phyloP scores from a whole-genome alignment of 331 rosid genomes.

The Acacia pycnantha region DNA sequence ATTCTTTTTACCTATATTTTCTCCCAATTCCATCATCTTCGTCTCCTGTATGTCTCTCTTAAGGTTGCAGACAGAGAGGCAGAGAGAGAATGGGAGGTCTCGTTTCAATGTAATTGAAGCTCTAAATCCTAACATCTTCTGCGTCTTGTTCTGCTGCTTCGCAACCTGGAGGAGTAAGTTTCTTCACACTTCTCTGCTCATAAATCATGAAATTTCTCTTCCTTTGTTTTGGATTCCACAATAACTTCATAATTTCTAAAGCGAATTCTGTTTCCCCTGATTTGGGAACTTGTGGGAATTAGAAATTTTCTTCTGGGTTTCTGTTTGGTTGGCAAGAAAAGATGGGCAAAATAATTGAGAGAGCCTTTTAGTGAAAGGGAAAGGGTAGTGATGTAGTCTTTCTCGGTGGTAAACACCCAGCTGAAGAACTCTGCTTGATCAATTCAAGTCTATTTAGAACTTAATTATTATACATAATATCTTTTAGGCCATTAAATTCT shows the following conservation, averaged over 20 bases:
- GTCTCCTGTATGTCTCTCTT: constrained; percentile 52
- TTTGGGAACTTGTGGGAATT: constrained; percentile 14
- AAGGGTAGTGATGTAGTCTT: constrained; percentile 13
- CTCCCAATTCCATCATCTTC: constrained; percentile 37
- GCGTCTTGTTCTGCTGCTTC: constrained; percentile 13
- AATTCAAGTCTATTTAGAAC: constrained; percentile 3
- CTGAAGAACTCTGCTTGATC: constrained; percentile 21
- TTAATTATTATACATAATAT: neutral
- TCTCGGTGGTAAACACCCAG: constrained; percentile 15
- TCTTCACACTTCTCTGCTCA: constrained; percentile 19
- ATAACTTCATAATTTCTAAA: neutral
- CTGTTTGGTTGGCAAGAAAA: constrained; percentile 35
- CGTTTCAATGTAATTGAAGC: constrained; percentile 38
- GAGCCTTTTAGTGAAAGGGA: constrained; percentile 1
- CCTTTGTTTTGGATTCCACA: constrained; percentile 17
- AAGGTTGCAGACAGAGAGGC: constrained; percentile 51
- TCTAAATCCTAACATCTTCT: constrained; percentile 33
- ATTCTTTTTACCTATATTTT: constrained; percentile 22
- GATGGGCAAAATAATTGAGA: constrained; percentile 5
- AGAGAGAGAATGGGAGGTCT: constrained; percentile 36
- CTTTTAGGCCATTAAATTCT: neutral
- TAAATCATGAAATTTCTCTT: constrained; percentile 14
- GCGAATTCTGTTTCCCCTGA: constrained; percentile 21
- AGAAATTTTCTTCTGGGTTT: neutral
- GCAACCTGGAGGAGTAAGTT: constrained; percentile 36